Evolutionary conservation across 2,329 filamentous ascomycete genomes (phyloP), one percentile per base, ranked within the genome.

Genomic region (Alternaria angustiovoidea): DNA sequence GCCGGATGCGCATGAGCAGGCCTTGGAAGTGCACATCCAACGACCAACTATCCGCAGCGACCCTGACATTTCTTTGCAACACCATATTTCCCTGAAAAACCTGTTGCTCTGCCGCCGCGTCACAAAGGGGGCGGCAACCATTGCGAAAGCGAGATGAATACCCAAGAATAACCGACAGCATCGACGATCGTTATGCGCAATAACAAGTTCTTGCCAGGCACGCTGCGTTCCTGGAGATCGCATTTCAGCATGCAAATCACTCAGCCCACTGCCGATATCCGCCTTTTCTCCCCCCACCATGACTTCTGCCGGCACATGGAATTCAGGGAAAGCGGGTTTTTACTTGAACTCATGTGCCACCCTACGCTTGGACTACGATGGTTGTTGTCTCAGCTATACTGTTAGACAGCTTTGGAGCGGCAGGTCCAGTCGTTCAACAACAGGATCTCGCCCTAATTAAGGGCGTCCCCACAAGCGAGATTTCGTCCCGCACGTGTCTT

Each of bases 151-250:
- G 36, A 47, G 22, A 49, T 49, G 43, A 34, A 38, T 28, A 28
- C 43, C 20, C 32, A 43, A 36, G 20, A 32, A 32, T 32, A 55
- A 11, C 44, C 51, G 30, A 32, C 32, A 36, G 16, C 52, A 59
- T 59, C 57, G 57, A 51, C 57, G 57, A 59, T 59, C 52, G 44
- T 20, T 16, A 7, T 44, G 57, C 30, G 11, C 28, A 28, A 32
- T 34, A 59, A 32, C 57, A 55, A 51, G 44, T 56, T 56, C 57
- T 56, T 22, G 57, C 38, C 57, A 56, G 57, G 51, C 57, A 59
- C 57, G 26, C 46, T 49, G 30, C 18, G 28, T 36, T 30, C 51
- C 44, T 59, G 28, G 36, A 26, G 22, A 59, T 59, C 57, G 57
- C 24, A 44, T 38, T 49, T 24, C 44, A 59, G 39, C 52, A 39